A percentile compares a stretch with the other conserved stretches of the same genome.
Conservation (phyloP, 2,329 filamentous ascomycete species). For the Hirsutella thompsonii region DNA sequence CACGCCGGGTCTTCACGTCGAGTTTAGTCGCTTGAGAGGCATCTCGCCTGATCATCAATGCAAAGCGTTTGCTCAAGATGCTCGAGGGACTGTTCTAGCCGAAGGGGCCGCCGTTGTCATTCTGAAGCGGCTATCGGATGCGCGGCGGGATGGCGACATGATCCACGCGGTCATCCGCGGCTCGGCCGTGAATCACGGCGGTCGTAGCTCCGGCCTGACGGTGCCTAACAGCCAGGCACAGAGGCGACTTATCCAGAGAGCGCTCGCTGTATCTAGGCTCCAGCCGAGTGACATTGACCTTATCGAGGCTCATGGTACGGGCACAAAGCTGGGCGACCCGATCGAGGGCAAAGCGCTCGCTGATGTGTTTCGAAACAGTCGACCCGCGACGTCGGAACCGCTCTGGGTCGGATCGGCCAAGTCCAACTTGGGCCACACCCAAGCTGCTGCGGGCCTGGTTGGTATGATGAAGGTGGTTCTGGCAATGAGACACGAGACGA, state of each 20-base stretch:
- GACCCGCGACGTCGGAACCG: not conserved
- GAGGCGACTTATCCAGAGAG: slow-evolving; percentile 12
- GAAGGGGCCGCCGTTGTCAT: slow-evolving; percentile 23
- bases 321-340: slow-evolving; percentile 17
- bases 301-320: slow-evolving; percentile 25
- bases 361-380: too few species aligned
- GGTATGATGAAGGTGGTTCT: slow-evolving; percentile 42
- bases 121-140: slow-evolving; percentile 29
- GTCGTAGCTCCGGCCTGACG: slow-evolving; percentile 6
- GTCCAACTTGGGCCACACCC: slow-evolving; percentile 50
- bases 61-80: slow-evolving; percentile 18
- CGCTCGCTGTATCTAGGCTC: slow-evolving; percentile 16
- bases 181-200: slow-evolving; percentile 25
- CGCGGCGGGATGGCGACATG: slow-evolving; percentile 26
- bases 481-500: slow-evolving; percentile 11
- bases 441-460: slow-evolving; percentile 46
- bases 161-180: slow-evolving; percentile 21
- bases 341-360: slow-evolving; percentile 7
- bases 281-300: slow-evolving; percentile 7
- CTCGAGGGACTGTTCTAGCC: slow-evolving; percentile 32
- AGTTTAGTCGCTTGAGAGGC: slow-evolving; percentile 3
- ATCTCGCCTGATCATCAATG: slow-evolving; percentile 3
- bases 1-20: slow-evolving; percentile 8
- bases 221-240: slow-evolving; percentile 7
- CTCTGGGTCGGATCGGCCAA: slow-evolving; percentile 39